phyloP scores from a whole-genome alignment of 2,329 filamentous ascomycete species.

The Monosporascus cannonballus region DNA sequence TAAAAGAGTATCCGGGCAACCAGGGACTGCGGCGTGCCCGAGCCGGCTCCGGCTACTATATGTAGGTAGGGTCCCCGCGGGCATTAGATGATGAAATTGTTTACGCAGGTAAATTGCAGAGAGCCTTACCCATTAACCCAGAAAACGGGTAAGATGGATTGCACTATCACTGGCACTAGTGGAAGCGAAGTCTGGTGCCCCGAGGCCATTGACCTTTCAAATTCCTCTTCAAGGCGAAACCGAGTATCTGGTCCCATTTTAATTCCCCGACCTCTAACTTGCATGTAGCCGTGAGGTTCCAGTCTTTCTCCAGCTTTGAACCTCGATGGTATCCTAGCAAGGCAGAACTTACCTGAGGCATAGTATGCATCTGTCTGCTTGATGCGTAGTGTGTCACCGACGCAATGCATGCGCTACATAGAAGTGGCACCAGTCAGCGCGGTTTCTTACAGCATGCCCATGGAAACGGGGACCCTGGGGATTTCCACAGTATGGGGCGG shows the following conservation, averaged over 20 bases:
- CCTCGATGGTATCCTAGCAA: too few relatives aligned
- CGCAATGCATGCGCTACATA: too few relatives aligned
- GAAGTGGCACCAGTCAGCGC: neutral
- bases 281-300: too few relatives aligned
- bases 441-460: neutral
- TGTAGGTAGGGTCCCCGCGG: too few relatives aligned
- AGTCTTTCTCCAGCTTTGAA: too few relatives aligned
- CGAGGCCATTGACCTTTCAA: neutral
- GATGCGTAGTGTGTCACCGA: too few relatives aligned
- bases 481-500: neutral
- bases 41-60: too few relatives aligned
- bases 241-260: neutral
- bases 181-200: neutral
- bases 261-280: neutral
- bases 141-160: neutral
- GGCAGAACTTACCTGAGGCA: too few relatives aligned
- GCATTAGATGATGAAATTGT: too few relatives aligned
- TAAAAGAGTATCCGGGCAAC: too few relatives aligned
- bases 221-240: neutral
- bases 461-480: neutral
- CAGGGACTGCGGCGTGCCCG: too few relatives aligned
- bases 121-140: neutral
- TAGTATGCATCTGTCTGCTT: too few relatives aligned
- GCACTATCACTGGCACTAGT: neutral
- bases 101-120: neutral